Base-by-base conservation (phyloP, 768 basidiomycete species). In the Suillus subluteus region DNA sequence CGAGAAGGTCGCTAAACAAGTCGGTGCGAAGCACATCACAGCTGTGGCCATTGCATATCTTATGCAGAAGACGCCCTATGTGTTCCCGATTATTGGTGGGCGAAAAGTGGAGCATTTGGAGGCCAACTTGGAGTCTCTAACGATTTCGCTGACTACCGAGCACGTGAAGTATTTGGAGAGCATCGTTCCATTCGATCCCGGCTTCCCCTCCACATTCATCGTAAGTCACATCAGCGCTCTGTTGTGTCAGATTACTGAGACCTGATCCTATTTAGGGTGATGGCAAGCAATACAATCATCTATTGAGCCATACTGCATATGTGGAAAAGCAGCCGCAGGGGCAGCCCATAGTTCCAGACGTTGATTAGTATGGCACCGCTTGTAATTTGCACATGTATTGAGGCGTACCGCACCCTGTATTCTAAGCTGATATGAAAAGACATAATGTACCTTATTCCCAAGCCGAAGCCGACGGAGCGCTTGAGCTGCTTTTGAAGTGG, bases 1-100 rank as follows among this genome's bases (percentile, higher is more conserved):
- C 0, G 79, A 82, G 70, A 76, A 81, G 64, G 78, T 83, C 21
- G 81, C 80, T 0, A 72, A 72, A 9, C 77, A 83, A 65, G 72
- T 81, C 26, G 81, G 80, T 5, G 72, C 73, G 6, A 70, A 78
- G 66, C 72, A 72, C 54, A 75, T 81, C 67, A 76, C 78, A 41
- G 66, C 67, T 18, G 84, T 86, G 4, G 84, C 85, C 9, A 83
- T 87, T 66, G 83, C 84, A 21, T 86, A 84, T 67, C 74, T 86
- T 9, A 75, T 87, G 74, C 82, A 87, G 41, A 56, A 56, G 73
- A 77, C 82, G 5, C 81, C 82, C 0, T 84, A 78, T 63, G 83
- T 84, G 1, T 85, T 86, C 75, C 83, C 84, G 0, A 77, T 85
- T 65, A 76, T 86, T 46, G 84, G 84, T 13, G 82, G 83, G 1